Evolutionary conservation across 495 filamentous ascomycete genomes (phyloP), one percentile per base, ranked within the genome.

Genomic region (Annulohypoxylon stygium): DNA sequence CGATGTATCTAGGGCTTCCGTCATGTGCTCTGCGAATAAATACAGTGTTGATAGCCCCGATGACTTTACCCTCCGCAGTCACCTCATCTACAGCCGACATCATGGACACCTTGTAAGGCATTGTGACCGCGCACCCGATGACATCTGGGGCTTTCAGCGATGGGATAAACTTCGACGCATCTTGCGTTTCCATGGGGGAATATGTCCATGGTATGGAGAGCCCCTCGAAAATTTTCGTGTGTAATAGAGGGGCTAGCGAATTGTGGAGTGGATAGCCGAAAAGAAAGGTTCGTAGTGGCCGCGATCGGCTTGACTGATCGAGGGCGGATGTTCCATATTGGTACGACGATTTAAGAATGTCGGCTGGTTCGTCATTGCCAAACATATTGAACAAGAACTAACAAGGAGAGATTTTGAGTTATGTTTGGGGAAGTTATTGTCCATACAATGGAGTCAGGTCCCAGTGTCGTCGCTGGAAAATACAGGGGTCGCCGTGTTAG

Each of bases 211-310:
- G 53, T 9, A 57, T 2, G 1, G 53, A 37, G 33, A 57, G 53
- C n/a, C 53, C 30, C n/a, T 57, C 12, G n/a, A 57, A 55, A 34
- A 55, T 14, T 55, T 57, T 57, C 33, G n/a, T 8, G 30, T 37
- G 30, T 18, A 57, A 11, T 37, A 57, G 18, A 37, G 53, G 53
- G 30, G 53, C 53, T 37, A 37, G n/a, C 14, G 30, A 37, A 34
- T 55, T 55, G 51, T 55, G 51, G 51, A 55, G 51, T 33, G 51
- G 51, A 16, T 55, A 55, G 51, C 51, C 51, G 51, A 55, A 55
- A 33, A 55, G 51, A 34, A 55, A 55, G 14, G 51, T 55, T 26
- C 51, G 26, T 26, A 55, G 26, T 12, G 11, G 51, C 8, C 8
- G 51, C 9, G 51, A 55, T 16, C 51, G 51, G 11, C 51, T 55